Conservation (phyloP, 768 basidiomycete genomes). For the Boletus rubescentipes region DNA sequence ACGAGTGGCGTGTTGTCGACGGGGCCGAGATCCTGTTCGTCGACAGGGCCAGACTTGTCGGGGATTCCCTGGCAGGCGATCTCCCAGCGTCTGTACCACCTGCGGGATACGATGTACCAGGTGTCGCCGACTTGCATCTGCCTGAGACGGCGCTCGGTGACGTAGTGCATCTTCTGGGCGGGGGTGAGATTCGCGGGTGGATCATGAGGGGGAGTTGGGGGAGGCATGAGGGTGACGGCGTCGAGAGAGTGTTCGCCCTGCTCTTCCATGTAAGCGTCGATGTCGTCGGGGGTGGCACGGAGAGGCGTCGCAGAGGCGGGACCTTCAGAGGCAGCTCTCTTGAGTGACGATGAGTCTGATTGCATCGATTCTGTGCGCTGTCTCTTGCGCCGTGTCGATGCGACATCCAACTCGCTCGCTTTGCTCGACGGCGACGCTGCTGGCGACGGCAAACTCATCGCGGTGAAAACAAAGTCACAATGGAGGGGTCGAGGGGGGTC, state of each 20-base stretch:
- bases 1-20: conserved; percentile 73
- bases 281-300: conserved; percentile 45
- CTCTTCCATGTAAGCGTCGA: conserved; percentile 67
- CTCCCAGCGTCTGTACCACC: conserved; percentile 77
- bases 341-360: conserved; percentile 72
- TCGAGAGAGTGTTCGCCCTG: conserved; percentile 44
- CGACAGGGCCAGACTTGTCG: conserved; percentile 65
- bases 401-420: conserved; percentile 36
- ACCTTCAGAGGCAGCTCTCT: conserved; percentile 76
- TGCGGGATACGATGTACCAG: conserved; percentile 73
- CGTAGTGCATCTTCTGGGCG: conserved; percentile 48
- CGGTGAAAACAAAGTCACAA: conserved; percentile 8
- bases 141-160: conserved; percentile 45
- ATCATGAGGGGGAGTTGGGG: conserved; percentile 27
- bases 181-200: conserved; percentile 32
- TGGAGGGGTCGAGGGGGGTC: conserved; percentile 15
- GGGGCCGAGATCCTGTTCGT: conserved; percentile 65
- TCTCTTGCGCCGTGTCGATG: conserved; percentile 51
- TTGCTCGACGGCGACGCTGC: conserved; percentile 44
- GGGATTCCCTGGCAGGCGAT: conserved; percentile 66
- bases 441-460: conserved; percentile 46
- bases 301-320: too few species aligned
- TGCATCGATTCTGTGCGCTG: conserved; percentile 76
- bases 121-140: conserved; percentile 64
- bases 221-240: conserved; percentile 21